phyloP scores from a whole-genome alignment of 306 rosid species.

The Senna tora region DNA sequence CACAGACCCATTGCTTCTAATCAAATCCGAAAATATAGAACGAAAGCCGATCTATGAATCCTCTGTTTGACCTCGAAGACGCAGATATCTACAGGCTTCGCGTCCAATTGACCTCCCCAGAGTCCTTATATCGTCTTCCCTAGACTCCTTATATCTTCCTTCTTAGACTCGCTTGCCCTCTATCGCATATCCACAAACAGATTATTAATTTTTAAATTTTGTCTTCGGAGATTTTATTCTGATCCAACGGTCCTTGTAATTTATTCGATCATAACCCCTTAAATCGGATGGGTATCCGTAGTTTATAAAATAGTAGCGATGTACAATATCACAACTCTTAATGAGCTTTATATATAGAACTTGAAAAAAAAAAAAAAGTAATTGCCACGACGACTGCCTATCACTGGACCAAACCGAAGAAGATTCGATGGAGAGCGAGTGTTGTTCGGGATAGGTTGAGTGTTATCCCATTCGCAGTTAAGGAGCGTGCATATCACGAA shows the following conservation, averaged over 20 bases:
- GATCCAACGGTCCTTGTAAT: slow-evolving; percentile 33
- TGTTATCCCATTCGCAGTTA: neutral
- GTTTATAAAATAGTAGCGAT: neutral
- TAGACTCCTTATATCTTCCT: slow-evolving; percentile 28
- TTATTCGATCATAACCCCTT: neutral
- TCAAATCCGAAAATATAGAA: slow-evolving; percentile 23
- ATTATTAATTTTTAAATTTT: neutral
- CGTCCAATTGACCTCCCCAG: slow-evolving; percentile 33
- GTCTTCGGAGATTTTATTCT: neutral
- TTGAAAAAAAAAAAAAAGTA: no score
- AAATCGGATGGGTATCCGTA: slow-evolving; percentile 17
- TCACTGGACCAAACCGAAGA: slow-evolving; percentile 23
- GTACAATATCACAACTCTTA: neutral
- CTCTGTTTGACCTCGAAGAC: slow-evolving; percentile 28
- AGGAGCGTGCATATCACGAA: neutral
- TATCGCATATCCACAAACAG: slow-evolving; percentile 10
- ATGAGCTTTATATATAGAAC: slow-evolving; percentile 30
- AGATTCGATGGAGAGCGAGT: slow-evolving; percentile 11
- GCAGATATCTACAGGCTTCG: slow-evolving; percentile 36
- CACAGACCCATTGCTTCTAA: slow-evolving; percentile 69
- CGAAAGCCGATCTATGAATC: slow-evolving; percentile 43
- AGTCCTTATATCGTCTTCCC: neutral
- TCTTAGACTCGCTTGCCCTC: slow-evolving; percentile 13
- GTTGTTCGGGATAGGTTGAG: neutral
- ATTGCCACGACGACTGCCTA: slow-evolving; percentile 39